Conservation (phyloP, 495 filamentous ascomycete species). For the Astrothelium macrocarpum region DNA sequence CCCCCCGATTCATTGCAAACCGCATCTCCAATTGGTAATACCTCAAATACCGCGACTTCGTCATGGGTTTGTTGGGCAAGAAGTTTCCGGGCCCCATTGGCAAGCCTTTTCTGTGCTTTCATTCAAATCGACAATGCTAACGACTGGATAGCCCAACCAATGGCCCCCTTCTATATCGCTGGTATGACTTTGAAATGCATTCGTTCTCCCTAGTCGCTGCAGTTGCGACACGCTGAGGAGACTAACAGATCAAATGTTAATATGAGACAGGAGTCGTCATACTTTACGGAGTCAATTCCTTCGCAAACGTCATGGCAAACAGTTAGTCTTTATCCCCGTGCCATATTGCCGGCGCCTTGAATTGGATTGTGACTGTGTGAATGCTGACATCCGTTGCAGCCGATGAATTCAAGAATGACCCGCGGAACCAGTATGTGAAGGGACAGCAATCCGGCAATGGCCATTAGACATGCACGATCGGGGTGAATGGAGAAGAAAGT, state of each 20-base stretch:
- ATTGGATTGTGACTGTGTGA: background rate
- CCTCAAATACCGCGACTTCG: slow-evolving; percentile 29
- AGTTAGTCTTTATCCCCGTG: slow-evolving; percentile 45
- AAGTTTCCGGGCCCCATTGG: slow-evolving; percentile 83
- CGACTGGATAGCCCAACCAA: slow-evolving; percentile 61
- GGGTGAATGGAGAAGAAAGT: background rate
- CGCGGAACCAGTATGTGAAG: slow-evolving; percentile 71
- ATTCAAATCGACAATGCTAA: background rate
- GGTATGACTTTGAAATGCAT: slow-evolving; percentile 51
- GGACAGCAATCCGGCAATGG: background rate
- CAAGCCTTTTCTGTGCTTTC: slow-evolving; percentile 43
- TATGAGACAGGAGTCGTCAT: slow-evolving; percentile 57
- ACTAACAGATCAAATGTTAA: background rate
- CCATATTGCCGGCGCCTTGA: background rate
- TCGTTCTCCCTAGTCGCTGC: slow-evolving; percentile 15
- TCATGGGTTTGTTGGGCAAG: slow-evolving; percentile 77
- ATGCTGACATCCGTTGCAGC: slow-evolving; percentile 39
- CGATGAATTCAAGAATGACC: slow-evolving; percentile 92
- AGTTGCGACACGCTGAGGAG: slow-evolving; percentile 11
- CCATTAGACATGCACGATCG: background rate
- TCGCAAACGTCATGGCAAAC: slow-evolving; percentile 56
- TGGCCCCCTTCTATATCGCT: slow-evolving; percentile 87
- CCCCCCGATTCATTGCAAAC: slow-evolving; percentile 10
- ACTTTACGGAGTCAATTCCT: slow-evolving; percentile 77
- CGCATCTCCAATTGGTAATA: background rate